phyloP scores from a whole-genome alignment of 495 filamentous ascomycete genomes.

The Pyrenula massariospora region DNA sequence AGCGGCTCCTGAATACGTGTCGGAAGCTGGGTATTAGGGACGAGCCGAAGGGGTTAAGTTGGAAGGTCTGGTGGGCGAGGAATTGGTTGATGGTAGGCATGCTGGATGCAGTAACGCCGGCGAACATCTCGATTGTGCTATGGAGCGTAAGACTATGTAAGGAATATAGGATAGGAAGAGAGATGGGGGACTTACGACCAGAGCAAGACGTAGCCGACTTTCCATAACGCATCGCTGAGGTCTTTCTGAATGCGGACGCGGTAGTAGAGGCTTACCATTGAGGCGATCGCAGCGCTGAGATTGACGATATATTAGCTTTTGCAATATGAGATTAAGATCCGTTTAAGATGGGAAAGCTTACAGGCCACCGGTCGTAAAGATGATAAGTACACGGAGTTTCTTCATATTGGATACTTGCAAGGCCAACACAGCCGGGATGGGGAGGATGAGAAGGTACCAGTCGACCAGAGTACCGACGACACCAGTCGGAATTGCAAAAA shows the following conservation, averaged over 20 bases:
- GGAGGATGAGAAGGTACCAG: constrained; percentile 7
- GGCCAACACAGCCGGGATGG: constrained; percentile 4
- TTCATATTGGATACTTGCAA: constrained; percentile 4
- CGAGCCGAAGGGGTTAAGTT: background rate
- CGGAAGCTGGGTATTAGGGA: background rate
- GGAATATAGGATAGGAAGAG: background rate
- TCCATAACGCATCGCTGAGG: background rate
- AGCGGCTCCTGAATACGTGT: background rate
- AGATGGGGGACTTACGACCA: constrained; percentile 1
- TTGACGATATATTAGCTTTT: constrained; percentile 1
- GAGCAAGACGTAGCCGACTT: constrained; percentile 1
- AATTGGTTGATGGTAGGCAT: constrained; percentile 8
- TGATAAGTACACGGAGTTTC: constrained; percentile 3
- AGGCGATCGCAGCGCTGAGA: constrained; percentile 5
- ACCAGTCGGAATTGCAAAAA: constrained; percentile 2
- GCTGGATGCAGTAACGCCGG: constrained; percentile 7
- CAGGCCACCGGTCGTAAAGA: constrained; percentile 8
- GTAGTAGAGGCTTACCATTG: constrained; percentile 5
- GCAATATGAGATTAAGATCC: too few relatives aligned
- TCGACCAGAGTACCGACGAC: constrained; percentile 6
- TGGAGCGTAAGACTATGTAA: background rate
- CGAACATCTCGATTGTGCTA: constrained; percentile 9
- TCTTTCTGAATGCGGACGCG: constrained; percentile 1
- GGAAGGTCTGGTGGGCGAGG: constrained; percentile 3
- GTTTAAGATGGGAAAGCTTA: constrained; percentile 1